These are phyloP conservation scores for Pseudogymnoascus sp. DNA, from an alignment of 2,329 filamentous ascomycete genomes.

Conservation along the genomic window DNA sequence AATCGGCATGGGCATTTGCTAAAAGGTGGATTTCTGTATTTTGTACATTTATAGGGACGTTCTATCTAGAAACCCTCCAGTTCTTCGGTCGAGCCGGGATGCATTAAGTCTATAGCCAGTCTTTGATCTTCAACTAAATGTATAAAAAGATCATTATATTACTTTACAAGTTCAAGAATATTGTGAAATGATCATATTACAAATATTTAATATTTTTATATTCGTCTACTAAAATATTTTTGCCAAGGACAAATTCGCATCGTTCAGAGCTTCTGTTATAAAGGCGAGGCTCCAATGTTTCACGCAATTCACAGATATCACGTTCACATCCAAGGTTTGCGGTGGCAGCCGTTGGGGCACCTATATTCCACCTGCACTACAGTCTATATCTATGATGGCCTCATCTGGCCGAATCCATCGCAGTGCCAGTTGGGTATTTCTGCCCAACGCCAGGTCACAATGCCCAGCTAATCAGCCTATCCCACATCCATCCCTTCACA, in stretches of 20 bases:
- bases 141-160: neutral
- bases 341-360: slow-evolving; percentile 4
- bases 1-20: neutral
- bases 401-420: neutral
- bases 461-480: neutral
- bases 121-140: neutral
- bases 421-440: neutral
- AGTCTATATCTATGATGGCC: slow-evolving; percentile 8
- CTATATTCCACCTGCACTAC: slow-evolving; percentile 8
- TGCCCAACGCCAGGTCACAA: neutral
- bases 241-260: neutral
- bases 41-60: neutral
- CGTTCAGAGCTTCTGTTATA: neutral
- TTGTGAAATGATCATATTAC: neutral
- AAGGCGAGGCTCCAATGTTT: neutral
- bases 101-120: neutral
- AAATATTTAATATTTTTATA: neutral
- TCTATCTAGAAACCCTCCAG: too few species aligned
- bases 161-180: neutral
- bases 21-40: neutral
- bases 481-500: neutral
- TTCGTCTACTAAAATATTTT: neutral
- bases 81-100: neutral
- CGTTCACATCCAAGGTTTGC: neutral
- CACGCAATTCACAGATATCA: neutral